Percentiles rank a stretch among this genome's conserved stretches.
Conservation (phyloP, 257 asterid species). For the Buddleja alternifolia region DNA sequence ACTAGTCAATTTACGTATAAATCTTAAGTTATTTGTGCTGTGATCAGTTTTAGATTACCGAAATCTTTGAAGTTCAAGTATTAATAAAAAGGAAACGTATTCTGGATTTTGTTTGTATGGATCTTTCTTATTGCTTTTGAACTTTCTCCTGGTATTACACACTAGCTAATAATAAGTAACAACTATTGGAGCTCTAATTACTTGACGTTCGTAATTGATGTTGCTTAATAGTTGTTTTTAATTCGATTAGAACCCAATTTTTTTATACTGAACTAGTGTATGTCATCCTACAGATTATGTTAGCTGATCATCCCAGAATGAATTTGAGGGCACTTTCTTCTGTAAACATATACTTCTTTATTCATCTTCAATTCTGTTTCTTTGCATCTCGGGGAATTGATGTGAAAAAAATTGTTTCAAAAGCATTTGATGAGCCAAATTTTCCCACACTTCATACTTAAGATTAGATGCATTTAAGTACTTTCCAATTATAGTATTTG, state of each 20-base stretch:
- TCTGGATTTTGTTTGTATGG: background rate
- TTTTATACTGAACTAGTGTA: too few relatives aligned
- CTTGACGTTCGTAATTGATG: background rate
- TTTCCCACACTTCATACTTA: background rate
- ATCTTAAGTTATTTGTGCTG: background rate
- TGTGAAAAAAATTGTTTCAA: background rate
- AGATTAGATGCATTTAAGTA: background rate
- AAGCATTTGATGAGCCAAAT: background rate
- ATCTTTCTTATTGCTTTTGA: slow-evolving; percentile 1
- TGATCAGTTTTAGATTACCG: background rate
- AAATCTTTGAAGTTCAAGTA: background rate
- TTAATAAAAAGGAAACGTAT: background rate
- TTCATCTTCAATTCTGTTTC: background rate
- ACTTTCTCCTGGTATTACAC: background rate
- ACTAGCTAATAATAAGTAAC: background rate
- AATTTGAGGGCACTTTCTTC: background rate
- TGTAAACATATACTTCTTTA: background rate
- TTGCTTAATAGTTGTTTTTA: background rate
- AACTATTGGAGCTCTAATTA: background rate
- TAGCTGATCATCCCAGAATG: background rate
- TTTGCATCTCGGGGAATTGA: background rate
- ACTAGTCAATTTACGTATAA: background rate
- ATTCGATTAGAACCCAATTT: background rate
- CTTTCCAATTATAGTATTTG: background rate
- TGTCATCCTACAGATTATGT: background rate